A percentile compares a stretch with the other conserved stretches of the same genome.
Evolutionary conservation across 192 early-diverging fungal species (phyloP).

Genomic region (Paraglomus occultum): DNA sequence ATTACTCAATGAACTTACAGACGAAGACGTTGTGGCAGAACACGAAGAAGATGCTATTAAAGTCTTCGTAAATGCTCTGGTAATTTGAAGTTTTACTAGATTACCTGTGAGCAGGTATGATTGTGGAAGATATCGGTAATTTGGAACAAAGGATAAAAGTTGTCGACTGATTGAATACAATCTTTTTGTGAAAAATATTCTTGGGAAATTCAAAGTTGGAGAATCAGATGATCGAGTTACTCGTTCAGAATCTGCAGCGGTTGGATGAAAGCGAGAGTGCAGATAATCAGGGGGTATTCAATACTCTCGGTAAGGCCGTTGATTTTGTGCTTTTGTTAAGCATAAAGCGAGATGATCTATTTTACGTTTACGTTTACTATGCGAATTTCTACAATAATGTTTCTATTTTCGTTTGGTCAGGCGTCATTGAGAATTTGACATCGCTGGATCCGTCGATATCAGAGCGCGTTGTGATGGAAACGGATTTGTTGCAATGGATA

Average conservation of each 20-base stretch:
- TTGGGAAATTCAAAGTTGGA: constrained; percentile 36
- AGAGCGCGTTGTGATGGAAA: constrained; percentile 61
- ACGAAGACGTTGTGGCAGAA: constrained; percentile 69
- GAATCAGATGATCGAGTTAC: constrained; percentile 66
- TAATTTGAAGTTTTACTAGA: constrained; percentile 31
- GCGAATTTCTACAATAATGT: neutral
- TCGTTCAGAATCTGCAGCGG: constrained; percentile 78
- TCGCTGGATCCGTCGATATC: constrained; percentile 68
- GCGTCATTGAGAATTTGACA: constrained; percentile 83
- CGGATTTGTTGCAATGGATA: constrained; percentile 73
- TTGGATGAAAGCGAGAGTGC: constrained; percentile 74
- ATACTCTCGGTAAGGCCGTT: constrained; percentile 56
- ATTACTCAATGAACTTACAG: constrained; percentile 87
- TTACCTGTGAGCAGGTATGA: neutral
- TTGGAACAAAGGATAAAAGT: constrained; percentile 28
- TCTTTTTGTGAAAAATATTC: neutral
- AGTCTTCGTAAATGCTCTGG: constrained; percentile 64
- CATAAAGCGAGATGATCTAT: neutral
- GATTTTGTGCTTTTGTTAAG: neutral
- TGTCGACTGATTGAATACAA: neutral
- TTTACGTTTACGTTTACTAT: neutral
- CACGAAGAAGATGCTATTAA: constrained; percentile 55
- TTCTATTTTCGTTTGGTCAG: constrained; percentile 22
- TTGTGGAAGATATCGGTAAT: constrained; percentile 22
- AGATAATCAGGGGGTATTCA: constrained; percentile 85